phyloP scores from a whole-genome alignment of 305 asterid species.

The Fraxinus velutina region DNA sequence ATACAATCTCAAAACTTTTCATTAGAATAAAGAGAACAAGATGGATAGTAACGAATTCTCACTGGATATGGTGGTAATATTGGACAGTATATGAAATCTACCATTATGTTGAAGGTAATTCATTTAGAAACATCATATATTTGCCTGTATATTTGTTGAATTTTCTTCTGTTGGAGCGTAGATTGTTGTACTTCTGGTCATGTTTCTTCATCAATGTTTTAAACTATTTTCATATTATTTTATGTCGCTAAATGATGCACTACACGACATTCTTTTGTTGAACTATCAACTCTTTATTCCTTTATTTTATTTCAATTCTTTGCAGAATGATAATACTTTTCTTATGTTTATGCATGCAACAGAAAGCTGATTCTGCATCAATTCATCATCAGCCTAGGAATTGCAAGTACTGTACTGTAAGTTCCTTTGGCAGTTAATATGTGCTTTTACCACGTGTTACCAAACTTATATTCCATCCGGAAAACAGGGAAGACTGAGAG shows the following conservation, averaged over 20 bases:
- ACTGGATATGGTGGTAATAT: background rate
- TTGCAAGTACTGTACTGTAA: constrained; percentile 86
- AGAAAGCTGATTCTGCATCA: constrained; percentile 45
- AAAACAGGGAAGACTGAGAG: constrained; percentile 57
- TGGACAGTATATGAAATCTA: background rate
- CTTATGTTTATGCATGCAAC: constrained; percentile 39
- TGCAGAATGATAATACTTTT: constrained; percentile 26
- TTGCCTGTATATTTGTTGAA: background rate
- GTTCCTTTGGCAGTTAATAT: constrained; percentile 35
- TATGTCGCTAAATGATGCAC: background rate
- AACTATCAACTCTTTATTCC: constrained; percentile 4
- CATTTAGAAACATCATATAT: background rate
- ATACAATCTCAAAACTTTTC: background rate
- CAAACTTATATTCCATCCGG: constrained; percentile 32
- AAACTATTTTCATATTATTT: background rate
- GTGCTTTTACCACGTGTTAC: constrained; percentile 25
- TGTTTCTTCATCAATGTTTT: background rate
- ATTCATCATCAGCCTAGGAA: constrained; percentile 24
- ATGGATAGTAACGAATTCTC: background rate
- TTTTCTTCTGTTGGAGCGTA: background rate
- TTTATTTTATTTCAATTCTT: constrained; percentile 15
- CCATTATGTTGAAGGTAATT: constrained; percentile 2
- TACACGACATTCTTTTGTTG: background rate
- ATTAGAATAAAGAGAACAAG: background rate
- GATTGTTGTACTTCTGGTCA: background rate